Conservation (phyloP, 805 yeast species). For the Ogataea trehaloabstinens region DNA sequence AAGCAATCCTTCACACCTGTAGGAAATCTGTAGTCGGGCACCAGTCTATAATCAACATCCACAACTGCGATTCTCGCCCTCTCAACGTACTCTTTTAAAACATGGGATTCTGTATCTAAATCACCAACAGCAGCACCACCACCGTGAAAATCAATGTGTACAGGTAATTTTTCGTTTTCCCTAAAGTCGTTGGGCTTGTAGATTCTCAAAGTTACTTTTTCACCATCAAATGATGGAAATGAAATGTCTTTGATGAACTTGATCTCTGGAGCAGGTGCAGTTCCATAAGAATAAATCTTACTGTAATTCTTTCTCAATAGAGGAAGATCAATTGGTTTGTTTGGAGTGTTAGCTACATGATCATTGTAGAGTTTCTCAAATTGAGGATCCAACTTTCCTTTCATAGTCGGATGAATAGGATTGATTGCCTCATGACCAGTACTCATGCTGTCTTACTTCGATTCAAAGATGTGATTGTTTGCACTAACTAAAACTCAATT, state of each 20-base stretch:
- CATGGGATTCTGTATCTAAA: slow-evolving; percentile 30
- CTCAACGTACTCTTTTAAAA: slow-evolving; percentile 27
- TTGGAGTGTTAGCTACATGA: slow-evolving; percentile 25
- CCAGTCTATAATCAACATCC: slow-evolving; percentile 32
- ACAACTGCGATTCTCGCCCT: slow-evolving; percentile 27
- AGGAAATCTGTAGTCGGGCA: slow-evolving; percentile 31
- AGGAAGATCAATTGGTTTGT: slow-evolving; percentile 19
- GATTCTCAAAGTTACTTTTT: slow-evolving; percentile 19
- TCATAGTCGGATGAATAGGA: slow-evolving; percentile 20
- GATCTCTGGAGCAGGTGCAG: slow-evolving; percentile 25
- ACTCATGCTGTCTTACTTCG: slow-evolving; percentile 5
- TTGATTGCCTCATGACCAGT: slow-evolving; percentile 18
- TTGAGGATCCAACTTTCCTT: slow-evolving; percentile 25
- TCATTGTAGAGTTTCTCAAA: slow-evolving; percentile 25
- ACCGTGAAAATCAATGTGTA: slow-evolving; percentile 34
- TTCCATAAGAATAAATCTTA: slow-evolving; percentile 25
- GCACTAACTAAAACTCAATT: no score
- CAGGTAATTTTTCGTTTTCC: slow-evolving; percentile 25
- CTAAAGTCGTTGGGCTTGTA: slow-evolving; percentile 26
- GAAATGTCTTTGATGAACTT: slow-evolving; percentile 13
- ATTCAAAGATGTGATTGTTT: no score
- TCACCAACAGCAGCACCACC: slow-evolving; percentile 35
- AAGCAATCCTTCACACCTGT: slow-evolving; percentile 29
- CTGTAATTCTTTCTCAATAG: slow-evolving; percentile 22
- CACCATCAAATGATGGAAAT: slow-evolving; percentile 26